phyloP scores from a whole-genome alignment of 2,329 filamentous ascomycete genomes.

The Exophiala calicioides region DNA sequence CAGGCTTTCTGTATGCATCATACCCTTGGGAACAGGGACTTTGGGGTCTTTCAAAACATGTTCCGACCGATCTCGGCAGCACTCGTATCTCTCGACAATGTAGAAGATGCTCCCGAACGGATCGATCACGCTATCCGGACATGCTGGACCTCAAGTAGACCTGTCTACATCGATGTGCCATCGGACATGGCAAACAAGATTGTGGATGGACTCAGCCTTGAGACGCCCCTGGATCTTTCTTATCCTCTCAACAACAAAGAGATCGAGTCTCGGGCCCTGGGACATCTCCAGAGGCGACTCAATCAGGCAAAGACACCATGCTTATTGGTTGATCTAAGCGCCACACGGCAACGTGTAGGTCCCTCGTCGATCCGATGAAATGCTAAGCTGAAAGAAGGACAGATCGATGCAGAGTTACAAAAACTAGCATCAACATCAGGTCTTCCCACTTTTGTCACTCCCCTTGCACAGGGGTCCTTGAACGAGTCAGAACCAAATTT shows the following conservation, averaged over 20 bases:
- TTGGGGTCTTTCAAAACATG: slow-evolving; percentile 49
- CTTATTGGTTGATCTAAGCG: slow-evolving; percentile 79
- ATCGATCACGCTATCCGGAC: slow-evolving; percentile 54
- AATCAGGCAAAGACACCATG: slow-evolving; percentile 72
- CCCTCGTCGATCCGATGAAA: slow-evolving; percentile 68
- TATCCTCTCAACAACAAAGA: slow-evolving; percentile 67
- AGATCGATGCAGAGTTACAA: too few relatives aligned
- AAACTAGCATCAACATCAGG: background rate
- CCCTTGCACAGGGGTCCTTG: background rate
- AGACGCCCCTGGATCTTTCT: slow-evolving; percentile 66
- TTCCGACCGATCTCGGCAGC: slow-evolving; percentile 50
- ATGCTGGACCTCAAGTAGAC: slow-evolving; percentile 53
- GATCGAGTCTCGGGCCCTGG: slow-evolving; percentile 77
- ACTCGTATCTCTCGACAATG: slow-evolving; percentile 26
- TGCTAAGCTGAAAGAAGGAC: too few relatives aligned
- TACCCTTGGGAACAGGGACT: background rate
- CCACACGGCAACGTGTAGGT: slow-evolving; percentile 71
- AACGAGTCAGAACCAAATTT: background rate
- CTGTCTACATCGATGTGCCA: slow-evolving; percentile 59
- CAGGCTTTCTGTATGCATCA: slow-evolving; percentile 45
- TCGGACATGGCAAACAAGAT: slow-evolving; percentile 47
- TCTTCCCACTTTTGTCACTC: background rate
- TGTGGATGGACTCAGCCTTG: slow-evolving; percentile 65
- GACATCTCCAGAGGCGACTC: slow-evolving; percentile 72
- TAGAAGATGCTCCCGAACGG: slow-evolving; percentile 45